Evolutionary conservation across 768 basidiomycete genomes (phyloP), one percentile per base, ranked within the genome.

Genomic region (Macrolepiota albuminosa): DNA sequence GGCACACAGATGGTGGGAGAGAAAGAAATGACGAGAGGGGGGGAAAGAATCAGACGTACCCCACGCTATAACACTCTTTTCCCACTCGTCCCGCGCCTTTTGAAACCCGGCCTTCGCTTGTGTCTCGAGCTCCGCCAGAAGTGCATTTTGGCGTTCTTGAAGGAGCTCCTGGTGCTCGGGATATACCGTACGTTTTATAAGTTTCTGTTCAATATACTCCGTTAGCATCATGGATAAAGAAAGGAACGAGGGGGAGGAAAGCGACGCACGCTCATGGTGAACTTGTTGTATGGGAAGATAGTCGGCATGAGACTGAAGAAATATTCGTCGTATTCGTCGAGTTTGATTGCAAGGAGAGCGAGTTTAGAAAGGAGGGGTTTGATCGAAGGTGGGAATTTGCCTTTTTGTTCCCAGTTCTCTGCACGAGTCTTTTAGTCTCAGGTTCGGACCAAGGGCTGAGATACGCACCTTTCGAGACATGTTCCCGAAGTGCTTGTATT

Each of bases 211-310:
- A 6, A 16, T 6, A 5, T 10, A 3, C 1, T 11, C 18, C 7
- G 34, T 31, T 9, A 45, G 18, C 9, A 24, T 18, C 13, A 29
- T 5, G 9, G 24, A 2, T 16, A 13, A 21, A 21, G 11, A 13
- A 21, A 21, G 11, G 57, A 34, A 37, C 1, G 18, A 50, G 36
- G 33, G 36, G 3, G 26, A 39, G 21, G 24, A 18, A 33, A 50
- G 4, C 11, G 40, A 79, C 87, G 54, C 57, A 91, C 88, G 54
- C 82, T 89, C 87, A 98, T 94, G 0, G 93, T 96, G 70, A 91
- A 99, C 64, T 88, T 87, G 75, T 99, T 99, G 69, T 98, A 98
- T 0, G 94, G 93, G 67, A 98, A 94, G 42, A 96, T 71, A 26
- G 74, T 79, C 0, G 95, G 93, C 85, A 98, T 89, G 21, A 89